Percentiles rank a stretch among this genome's conserved stretches.
These are phyloP conservation scores for Taphrina pruni DNA, from an alignment of 1,139 yeast genomes.

Conservation along the genomic window DNA sequence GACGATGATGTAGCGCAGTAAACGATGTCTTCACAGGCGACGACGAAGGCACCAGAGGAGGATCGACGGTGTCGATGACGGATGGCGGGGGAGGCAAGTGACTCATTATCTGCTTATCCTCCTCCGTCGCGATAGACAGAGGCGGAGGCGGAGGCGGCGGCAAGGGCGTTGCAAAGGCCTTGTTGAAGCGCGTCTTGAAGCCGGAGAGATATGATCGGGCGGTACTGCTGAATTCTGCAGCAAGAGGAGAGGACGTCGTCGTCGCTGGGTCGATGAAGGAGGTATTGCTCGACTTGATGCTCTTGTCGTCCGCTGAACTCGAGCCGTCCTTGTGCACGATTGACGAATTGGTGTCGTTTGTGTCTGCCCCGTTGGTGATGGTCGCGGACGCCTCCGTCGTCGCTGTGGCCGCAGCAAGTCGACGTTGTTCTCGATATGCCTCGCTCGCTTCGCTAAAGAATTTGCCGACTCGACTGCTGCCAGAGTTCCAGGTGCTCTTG, in stretches of 20 bases:
- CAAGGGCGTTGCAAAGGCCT: slow-evolving; percentile 11
- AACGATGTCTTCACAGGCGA: no score
- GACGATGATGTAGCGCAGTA: no score
- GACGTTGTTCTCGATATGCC: slow-evolving; percentile 32
- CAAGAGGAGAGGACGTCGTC: neutral
- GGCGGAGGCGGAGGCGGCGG: neutral
- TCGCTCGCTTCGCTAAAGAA: slow-evolving; percentile 33
- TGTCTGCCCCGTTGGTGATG: neutral
- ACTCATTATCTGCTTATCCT: slow-evolving; percentile 1
- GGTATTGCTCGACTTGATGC: neutral
- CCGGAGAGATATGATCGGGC: slow-evolving; percentile 28
- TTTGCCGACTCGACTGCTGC: slow-evolving; percentile 33
- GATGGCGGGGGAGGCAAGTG: slow-evolving; percentile 19
- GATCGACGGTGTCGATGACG: slow-evolving; percentile 11
- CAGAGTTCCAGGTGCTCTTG: slow-evolving; percentile 30
- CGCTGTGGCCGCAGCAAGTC: slow-evolving; percentile 3
- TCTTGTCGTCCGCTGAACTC: slow-evolving; percentile 11
- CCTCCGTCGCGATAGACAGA: neutral
- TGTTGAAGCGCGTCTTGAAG: slow-evolving; percentile 37
- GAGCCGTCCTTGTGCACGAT: neutral
- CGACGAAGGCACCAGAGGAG: neutral
- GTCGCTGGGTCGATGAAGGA: neutral
- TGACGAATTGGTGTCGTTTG: no score
- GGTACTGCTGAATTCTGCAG: slow-evolving; percentile 1
- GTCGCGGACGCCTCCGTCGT: neutral